Evolutionary conservation across 2,329 filamentous ascomycete genomes (phyloP), one percentile per base, ranked within the genome.

Genomic region (Didymella glomerata): DNA sequence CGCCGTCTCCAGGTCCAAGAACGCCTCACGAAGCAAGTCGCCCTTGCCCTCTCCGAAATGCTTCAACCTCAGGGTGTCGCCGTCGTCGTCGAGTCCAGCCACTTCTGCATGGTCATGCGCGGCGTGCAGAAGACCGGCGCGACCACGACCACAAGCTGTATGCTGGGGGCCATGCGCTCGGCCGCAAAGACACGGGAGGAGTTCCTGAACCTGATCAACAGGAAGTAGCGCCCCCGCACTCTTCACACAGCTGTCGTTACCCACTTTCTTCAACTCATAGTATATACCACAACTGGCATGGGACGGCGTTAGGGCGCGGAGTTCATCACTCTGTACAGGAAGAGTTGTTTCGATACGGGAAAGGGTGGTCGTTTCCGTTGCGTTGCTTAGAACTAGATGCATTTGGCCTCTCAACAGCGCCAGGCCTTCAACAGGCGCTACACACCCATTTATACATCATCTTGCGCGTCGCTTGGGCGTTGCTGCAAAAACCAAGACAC

Each of bases 71-170:
- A 96, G 74, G 95, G 95, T 46, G 94, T 99, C 2, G 94, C 92
- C 20, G 95, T 99, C 2, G 94, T 99, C 60, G 97, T 99, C 90
- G 95, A 99, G 75, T 96, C 92, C 14, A 93, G 88, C 72, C 95
- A 99, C 80, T 82, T 98, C 46, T 99, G 95, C 83, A 99, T 98
- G 94, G 93, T 97, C 16, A 98, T 97, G 93, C 88, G 95, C 46
- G 95, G 95, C n/a, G 94, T 99, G 10, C 87, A 97, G 76, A 97
- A 99, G 83, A 93, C 92, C 0, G 86, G 85, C 40, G 89, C 91
- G 49, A 90, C 86, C 18, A 98, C 95, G 7, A 95, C 96, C 36
- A 99, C 95, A 18, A 97, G 93, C 81, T 98, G 94, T 76, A 96
- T 99, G 80, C 86, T 98, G n/a, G 95, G 95, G 38, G 93, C 93